Evolutionary conservation across 805 yeast genomes (phyloP).

Genomic region (Hanseniaspora lachancei): DNA sequence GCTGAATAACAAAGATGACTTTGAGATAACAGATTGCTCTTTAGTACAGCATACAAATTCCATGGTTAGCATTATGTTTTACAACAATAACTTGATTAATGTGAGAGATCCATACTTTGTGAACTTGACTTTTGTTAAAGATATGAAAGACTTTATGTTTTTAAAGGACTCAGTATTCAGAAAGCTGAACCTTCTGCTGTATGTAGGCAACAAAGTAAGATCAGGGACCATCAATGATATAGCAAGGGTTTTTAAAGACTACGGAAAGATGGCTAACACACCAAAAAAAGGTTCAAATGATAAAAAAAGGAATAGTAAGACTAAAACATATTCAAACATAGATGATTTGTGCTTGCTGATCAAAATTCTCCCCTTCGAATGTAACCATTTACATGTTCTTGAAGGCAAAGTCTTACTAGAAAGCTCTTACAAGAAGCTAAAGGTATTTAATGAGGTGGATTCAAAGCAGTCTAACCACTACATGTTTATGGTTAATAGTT

Average conservation of each 20-base stretch:
- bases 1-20: background rate
- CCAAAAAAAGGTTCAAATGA: background rate
- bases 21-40: background rate
- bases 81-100: background rate
- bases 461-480: background rate
- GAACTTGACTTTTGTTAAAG: slow-evolving; percentile 3
- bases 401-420: background rate
- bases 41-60: background rate
- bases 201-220: background rate
- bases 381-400: background rate
- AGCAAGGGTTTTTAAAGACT: background rate
- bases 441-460: background rate
- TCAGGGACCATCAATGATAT: background rate
- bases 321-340: background rate
- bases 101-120: background rate
- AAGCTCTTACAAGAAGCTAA: background rate
- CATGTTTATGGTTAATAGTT: background rate
- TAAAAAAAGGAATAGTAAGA: background rate
- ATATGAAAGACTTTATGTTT: background rate
- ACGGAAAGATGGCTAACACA: background rate
- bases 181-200: background rate
- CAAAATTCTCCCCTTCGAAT: background rate
- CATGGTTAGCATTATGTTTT: background rate
- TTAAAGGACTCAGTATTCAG: background rate
- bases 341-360: background rate